Base-by-base conservation (phyloP, 1,139 yeast species). In the Kurtzmaniella quercitrusa region DNA sequence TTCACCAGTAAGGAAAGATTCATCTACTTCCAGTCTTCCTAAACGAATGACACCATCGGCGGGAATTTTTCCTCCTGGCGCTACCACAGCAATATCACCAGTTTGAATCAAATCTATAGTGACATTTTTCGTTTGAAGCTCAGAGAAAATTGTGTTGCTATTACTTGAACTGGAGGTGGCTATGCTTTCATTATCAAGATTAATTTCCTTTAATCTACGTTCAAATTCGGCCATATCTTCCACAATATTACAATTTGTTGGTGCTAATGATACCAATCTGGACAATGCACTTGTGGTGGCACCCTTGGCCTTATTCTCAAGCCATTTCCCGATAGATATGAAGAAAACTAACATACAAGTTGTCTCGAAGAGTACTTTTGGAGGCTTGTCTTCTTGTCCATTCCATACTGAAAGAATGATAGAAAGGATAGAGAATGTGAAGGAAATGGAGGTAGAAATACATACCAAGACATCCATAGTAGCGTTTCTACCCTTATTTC, bases 401-500 rank as follows among this genome's bases (percentile, higher is more conserved):
- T 59, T 44, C 73, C 72, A 56, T 50, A 58, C 57, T 70, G 75
- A 62, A 44, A 70, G 62, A 3, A 71, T 44, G 50, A 81, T 79
- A 0, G 94, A 76, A 21, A 81, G 61, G 0, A 85, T 57, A 1
- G 97, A 89, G 56, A 88, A 93, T 14, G 70, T 48, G 57, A 81
- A 93, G 2, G 97, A 87, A 25, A 87, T 81, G 41, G 84, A 68
- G 0, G 97, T 90, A 2, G 97, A 89, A 25, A 87, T 71, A 46
- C 87, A 82, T 33, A 94, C 93, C 49, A 94, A 72, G 1, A 91
- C 89, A 62, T 94, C 98, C 98, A 94, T 94, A 17, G 94, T 90
- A n/a, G 97, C 96, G 40, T 63, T 66, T 36, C 50, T 56, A 21
- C 85, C 74, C 7, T 81, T 75, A 53, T 85, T 89, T 45, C 68